These are phyloP conservation scores for Tuber aestivum DNA, from an alignment of 495 filamentous ascomycete species.

Conservation along the genomic window DNA sequence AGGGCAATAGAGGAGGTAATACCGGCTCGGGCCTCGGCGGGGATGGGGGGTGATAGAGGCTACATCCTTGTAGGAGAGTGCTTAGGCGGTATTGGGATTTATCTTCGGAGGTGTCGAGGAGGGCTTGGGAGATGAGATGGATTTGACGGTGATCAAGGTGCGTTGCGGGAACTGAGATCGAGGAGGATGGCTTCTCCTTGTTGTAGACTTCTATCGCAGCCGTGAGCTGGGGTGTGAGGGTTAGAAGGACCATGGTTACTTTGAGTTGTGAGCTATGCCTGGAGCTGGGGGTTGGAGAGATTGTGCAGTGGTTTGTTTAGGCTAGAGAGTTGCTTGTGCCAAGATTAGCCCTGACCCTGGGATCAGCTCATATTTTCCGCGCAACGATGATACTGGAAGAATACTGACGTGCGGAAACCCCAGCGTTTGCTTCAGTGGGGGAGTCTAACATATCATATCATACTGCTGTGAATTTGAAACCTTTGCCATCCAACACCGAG, in stretches of 20 bases:
- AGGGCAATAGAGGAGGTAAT: constrained; percentile 38
- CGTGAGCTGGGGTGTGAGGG: constrained; percentile 6
- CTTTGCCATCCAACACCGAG: background rate
- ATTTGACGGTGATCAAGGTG: constrained; percentile 15
- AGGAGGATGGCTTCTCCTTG: constrained; percentile 3
- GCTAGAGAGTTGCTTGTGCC: background rate
- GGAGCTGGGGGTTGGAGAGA: background rate
- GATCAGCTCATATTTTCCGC: background rate
- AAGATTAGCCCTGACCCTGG: background rate
- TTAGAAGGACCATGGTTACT: constrained; percentile 18
- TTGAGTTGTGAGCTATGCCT: background rate
- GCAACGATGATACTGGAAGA: background rate
- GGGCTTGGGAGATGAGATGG: constrained; percentile 12
- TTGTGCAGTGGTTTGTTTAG: background rate
- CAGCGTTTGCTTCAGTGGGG: background rate
- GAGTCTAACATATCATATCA: background rate
- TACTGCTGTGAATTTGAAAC: background rate
- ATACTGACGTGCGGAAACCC: too few species aligned
- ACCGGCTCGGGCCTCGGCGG: constrained; percentile 74
- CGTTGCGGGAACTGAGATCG: background rate
- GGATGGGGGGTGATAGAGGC: constrained; percentile 68
- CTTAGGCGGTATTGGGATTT: constrained; percentile 9
- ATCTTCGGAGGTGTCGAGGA: constrained; percentile 49
- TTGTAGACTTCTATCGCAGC: constrained; percentile 20
- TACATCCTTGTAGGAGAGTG: constrained; percentile 61